A percentile compares a stretch with the other conserved stretches of the same genome.
Evolutionary conservation across 257 asterid genomes (phyloP).

Genomic region (Sherardia arvensis): DNA sequence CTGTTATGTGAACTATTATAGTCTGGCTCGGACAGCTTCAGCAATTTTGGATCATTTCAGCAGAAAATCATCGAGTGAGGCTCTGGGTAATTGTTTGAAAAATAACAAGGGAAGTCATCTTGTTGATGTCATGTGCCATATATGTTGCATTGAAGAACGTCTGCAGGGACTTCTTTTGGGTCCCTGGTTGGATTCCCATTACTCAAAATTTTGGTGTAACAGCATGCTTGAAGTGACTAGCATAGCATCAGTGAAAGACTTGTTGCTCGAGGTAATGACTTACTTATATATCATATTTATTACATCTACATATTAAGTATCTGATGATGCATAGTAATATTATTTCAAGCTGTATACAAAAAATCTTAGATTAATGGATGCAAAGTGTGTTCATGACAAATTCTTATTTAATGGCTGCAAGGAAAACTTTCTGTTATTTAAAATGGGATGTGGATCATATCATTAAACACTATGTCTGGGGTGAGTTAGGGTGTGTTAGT

Average conservation of each 20-base stretch:
- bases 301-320: background rate
- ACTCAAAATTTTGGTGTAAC: conserved; percentile 60
- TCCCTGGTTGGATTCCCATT: conserved; percentile 80
- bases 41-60: conserved; percentile 41
- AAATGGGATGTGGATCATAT: background rate
- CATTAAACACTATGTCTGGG: background rate
- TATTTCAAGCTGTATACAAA: background rate
- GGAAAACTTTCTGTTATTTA: background rate
- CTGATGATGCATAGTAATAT: background rate
- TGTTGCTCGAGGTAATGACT: conserved; percentile 53
- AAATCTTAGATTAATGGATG: background rate
- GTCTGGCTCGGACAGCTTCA: conserved; percentile 65
- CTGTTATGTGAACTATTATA: conserved; percentile 54
- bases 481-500: background rate
- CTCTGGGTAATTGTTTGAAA: conserved; percentile 35
- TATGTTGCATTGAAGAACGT: conserved; percentile 65
- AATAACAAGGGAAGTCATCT: conserved; percentile 53
- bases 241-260: conserved; percentile 35
- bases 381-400: background rate
- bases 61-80: conserved; percentile 42
- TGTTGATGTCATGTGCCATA: conserved; percentile 59
- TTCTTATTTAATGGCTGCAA: background rate
- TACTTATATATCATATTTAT: background rate
- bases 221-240: conserved; percentile 37
- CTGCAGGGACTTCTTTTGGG: conserved; percentile 83